Evolutionary conservation across 164 flowering plant species (phyloP).

Genomic region (Macadamia tetraphylla): DNA sequence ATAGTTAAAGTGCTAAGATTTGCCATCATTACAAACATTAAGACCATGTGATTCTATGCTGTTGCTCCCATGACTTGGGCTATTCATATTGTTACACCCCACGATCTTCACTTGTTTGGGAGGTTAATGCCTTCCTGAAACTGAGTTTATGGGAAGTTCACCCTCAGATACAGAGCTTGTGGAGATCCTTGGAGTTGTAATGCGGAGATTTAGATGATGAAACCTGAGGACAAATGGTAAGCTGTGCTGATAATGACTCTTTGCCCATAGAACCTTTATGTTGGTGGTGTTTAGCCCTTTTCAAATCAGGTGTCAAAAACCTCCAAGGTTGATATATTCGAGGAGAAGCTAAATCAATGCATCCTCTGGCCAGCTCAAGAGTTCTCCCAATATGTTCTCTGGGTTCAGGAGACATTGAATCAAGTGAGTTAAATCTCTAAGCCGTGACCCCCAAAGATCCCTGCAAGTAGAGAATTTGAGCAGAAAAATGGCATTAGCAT

Average conservation of each 20-base stretch:
- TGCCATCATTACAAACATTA: constrained; percentile 1
- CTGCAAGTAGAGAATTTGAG: constrained; percentile 4
- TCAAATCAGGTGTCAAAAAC: neutral
- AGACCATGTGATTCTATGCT: constrained; percentile 3
- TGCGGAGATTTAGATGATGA: neutral
- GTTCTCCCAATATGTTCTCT: constrained; percentile 1
- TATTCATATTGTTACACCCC: constrained; percentile 6
- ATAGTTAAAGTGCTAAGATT: neutral
- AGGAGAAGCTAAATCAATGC: neutral
- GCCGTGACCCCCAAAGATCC: neutral
- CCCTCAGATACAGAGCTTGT: constrained; percentile 1
- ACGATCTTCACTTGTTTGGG: constrained; percentile 7
- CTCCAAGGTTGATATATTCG: neutral
- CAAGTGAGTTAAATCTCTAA: neutral
- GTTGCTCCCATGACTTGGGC: constrained; percentile 10
- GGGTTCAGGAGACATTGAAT: constrained; percentile 1
- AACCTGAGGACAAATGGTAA: constrained; percentile 1
- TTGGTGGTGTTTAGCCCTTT: neutral
- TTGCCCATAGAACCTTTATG: neutral
- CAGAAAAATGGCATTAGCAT: neutral
- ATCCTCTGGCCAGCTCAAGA: constrained; percentile 6
- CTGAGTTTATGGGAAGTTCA: too few species aligned
- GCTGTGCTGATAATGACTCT: constrained; percentile 3
- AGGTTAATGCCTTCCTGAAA: neutral
- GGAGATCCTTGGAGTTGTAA: neutral